A percentile compares a stretch with the other conserved stretches of the same genome.
These are phyloP conservation scores for Acacia concinna DNA, from an alignment of 331 rosid genomes.

Conservation along the genomic window DNA sequence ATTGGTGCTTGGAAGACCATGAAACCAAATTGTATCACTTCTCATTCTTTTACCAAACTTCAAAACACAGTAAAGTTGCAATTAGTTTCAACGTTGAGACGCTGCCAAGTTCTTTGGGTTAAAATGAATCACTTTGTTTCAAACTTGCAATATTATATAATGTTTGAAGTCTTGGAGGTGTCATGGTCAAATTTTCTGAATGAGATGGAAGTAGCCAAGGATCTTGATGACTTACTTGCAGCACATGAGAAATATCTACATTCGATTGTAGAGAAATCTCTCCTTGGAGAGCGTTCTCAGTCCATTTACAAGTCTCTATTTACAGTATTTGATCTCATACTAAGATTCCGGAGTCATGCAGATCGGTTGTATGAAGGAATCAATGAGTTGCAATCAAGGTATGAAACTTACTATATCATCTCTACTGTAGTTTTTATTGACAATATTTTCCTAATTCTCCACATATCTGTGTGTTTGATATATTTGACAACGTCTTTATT, in stretches of 20 bases:
- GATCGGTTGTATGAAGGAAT: conserved; percentile 92
- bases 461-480: conserved; percentile 16
- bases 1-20: conserved; percentile 93
- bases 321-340: conserved; percentile 81
- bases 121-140: conserved; percentile 97
- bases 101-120: conserved; percentile 95
- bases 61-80: conserved; percentile 68
- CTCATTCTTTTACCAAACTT: conserved; percentile 73
- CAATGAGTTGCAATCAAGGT: conserved; percentile 92
- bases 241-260: conserved; percentile 93
- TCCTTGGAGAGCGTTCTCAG: conserved; percentile 88
- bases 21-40: conserved; percentile 95
- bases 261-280: conserved; percentile 88
- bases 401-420: conserved; percentile 26
- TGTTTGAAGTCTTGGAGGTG: conserved; percentile 97
- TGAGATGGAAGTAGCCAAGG: conserved; percentile 93
- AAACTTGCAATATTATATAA: conserved; percentile 90
- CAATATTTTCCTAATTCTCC: not conserved
- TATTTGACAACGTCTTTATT: conserved; percentile 34
- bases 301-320: conserved; percentile 78
- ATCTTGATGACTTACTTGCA: conserved; percentile 90
- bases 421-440: not conserved
- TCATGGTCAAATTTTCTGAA: conserved; percentile 82
- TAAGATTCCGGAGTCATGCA: conserved; percentile 82
- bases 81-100: conserved; percentile 84